Conservation (phyloP, 495 filamentous ascomycete species). For the Darksidea phi region DNA sequence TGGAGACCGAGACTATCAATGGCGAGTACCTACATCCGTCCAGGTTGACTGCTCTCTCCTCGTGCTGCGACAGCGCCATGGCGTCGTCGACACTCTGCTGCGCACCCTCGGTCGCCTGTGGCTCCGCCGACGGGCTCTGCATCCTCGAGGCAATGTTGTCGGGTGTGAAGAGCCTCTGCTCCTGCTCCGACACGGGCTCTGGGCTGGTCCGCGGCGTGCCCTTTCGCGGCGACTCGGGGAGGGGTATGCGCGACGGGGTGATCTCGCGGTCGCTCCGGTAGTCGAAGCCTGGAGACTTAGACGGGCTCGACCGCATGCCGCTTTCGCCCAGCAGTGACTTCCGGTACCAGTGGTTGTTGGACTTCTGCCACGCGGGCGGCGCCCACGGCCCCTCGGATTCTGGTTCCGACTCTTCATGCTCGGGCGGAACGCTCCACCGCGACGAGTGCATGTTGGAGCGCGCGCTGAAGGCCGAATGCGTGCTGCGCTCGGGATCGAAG, state of each 20-base stretch:
- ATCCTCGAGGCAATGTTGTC: slow-evolving; percentile 24
- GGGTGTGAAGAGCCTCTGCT: slow-evolving; percentile 14
- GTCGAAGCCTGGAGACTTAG: slow-evolving; percentile 57
- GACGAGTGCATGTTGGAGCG: slow-evolving; percentile 31
- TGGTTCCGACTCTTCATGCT: slow-evolving; percentile 37
- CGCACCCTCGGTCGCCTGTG: slow-evolving; percentile 18
- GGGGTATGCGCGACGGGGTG: slow-evolving; percentile 59
- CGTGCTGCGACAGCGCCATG: slow-evolving; percentile 24
- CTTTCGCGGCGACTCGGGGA: slow-evolving; percentile 57
- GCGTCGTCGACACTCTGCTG: slow-evolving; percentile 16
- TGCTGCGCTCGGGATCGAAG: slow-evolving; percentile 35
- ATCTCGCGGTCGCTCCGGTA: slow-evolving; percentile 56
- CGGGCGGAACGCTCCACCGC: slow-evolving; percentile 30
- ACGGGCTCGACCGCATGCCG: slow-evolving; percentile 45
- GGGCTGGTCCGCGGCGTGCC: slow-evolving; percentile 47
- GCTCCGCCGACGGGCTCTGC: slow-evolving; percentile 24
- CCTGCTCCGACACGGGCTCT: slow-evolving; percentile 36
- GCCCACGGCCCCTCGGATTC: slow-evolving; percentile 55
- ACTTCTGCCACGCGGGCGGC: slow-evolving; percentile 59
- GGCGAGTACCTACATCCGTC: slow-evolving; percentile 55
- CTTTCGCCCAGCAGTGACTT: slow-evolving; percentile 50
- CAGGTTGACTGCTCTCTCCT: slow-evolving; percentile 45
- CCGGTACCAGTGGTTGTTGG: slow-evolving; percentile 61
- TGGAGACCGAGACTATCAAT: no score
- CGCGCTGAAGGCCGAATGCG: slow-evolving; percentile 25